phyloP scores from a whole-genome alignment of 345 rosid genomes.

The Abelmoschus esculentus region DNA sequence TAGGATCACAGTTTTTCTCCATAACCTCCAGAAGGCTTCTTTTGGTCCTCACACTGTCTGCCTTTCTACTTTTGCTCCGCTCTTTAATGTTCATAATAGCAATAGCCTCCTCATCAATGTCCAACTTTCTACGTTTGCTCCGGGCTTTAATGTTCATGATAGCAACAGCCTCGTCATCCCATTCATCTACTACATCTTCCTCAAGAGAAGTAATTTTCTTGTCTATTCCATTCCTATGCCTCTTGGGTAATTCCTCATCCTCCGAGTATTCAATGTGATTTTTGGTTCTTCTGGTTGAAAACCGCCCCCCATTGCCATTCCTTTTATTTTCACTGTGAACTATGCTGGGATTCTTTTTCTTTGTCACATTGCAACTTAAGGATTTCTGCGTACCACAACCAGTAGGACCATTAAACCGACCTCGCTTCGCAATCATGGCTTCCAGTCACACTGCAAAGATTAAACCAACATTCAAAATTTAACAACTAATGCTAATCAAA shows the following conservation, averaged over 20 bases:
- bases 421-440: constrained; percentile 25
- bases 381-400: constrained; percentile 8
- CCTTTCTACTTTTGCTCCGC: constrained; percentile 7
- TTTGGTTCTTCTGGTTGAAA: not conserved
- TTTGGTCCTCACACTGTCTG: not conserved
- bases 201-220: not conserved
- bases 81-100: constrained; percentile 19
- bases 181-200: constrained; percentile 12
- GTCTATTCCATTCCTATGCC: constrained; percentile 8
- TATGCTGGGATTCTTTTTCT: constrained; percentile 9
- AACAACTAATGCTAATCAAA: constrained; percentile 1
- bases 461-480: not conserved
- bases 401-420: not conserved
- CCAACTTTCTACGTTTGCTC: no score
- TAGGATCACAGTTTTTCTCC: constrained; percentile 3
- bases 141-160: constrained; percentile 15
- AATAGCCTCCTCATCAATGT: constrained; percentile 18
- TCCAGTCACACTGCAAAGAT: constrained; percentile 31
- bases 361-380: not conserved
- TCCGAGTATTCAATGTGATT: constrained; percentile 4
- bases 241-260: constrained; percentile 18
- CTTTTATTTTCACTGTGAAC: not conserved
- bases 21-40: constrained; percentile 10
- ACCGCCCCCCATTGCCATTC: not conserved
- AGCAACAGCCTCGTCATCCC: constrained; percentile 23